A percentile compares a stretch with the other conserved stretches of the same genome.
phyloP scores from a whole-genome alignment of 1,284 basidiomycete species.

The Cutaneotrichosporon mucoides region DNA sequence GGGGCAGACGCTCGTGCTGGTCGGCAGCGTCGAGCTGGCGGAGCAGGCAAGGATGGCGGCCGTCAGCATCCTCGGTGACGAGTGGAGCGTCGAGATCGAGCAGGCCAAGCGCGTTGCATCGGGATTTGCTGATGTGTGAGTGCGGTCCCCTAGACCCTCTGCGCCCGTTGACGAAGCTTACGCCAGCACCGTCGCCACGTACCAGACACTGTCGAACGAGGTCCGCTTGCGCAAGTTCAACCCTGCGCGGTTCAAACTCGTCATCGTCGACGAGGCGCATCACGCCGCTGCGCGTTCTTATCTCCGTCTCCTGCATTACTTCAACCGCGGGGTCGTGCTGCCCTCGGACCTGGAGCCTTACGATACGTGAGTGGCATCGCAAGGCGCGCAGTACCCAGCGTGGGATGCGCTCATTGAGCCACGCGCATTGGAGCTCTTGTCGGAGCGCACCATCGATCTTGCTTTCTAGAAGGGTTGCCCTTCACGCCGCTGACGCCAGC shows the following conservation, averaged over 20 bases:
- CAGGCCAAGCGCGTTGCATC: slow-evolving; percentile 74
- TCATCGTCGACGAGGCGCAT: slow-evolving; percentile 92
- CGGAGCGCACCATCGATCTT: no score
- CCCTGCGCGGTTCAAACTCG: slow-evolving; percentile 65
- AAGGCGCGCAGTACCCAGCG: neutral
- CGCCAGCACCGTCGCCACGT: slow-evolving; percentile 80
- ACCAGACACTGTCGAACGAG: slow-evolving; percentile 73
- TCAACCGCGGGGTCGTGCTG: slow-evolving; percentile 35
- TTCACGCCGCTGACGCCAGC: neutral
- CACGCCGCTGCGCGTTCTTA: slow-evolving; percentile 85
- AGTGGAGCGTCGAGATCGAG: slow-evolving; percentile 81
- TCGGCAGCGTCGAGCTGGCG: slow-evolving; percentile 64
- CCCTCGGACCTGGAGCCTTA: slow-evolving; percentile 26
- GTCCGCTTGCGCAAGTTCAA: slow-evolving; percentile 75
- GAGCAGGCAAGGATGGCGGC: slow-evolving; percentile 78
- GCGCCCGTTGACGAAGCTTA: neutral
- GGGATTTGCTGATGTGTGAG: slow-evolving; percentile 79
- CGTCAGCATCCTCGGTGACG: slow-evolving; percentile 60
- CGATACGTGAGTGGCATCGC: slow-evolving; percentile 11
- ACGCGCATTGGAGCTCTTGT: no score
- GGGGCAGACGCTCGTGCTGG: slow-evolving; percentile 34
- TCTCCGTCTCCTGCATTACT: slow-evolving; percentile 41
- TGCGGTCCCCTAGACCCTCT: slow-evolving; percentile 5
- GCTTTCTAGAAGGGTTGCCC: no score
- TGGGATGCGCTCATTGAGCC: no score